Evolutionary conservation across 163 green algal genomes (phyloP), one percentile per base, ranked within the genome.

Genomic region (Scenedesmus sp.): DNA sequence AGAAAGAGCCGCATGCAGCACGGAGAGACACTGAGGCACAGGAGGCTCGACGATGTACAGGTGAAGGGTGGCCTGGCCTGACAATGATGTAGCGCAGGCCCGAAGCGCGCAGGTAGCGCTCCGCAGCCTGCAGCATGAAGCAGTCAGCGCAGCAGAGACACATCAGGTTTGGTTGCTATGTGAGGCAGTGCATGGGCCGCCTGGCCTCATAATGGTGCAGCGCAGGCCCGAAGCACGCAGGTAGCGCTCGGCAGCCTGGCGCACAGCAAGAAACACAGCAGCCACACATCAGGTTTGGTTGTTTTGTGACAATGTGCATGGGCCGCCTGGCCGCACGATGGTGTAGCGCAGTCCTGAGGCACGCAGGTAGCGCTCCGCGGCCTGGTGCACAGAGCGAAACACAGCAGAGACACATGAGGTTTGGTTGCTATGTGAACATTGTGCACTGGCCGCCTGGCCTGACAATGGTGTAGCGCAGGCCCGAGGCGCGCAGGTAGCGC

Each of bases 381-480:
- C 34, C 34, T 46, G 34, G 34, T 46, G 34, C 34, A 46, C 34
- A 46, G 34, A 46, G 34, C 34, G 34, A 46, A 46, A 46, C 34
- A 46, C 34, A 46, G 34, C 34, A 46, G 34, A 46, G 34, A 46
- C 34, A 46, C 34, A 46, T 46, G 34, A 46, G 34, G 34, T 46
- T 46, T 46, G 34, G 34, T 46, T 46, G 34, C 34, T 46, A 46
- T 46, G 34, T 46, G 34, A 46, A 46, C 34, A 46, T 46, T 46
- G 34, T 46, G 34, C 62, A 94, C 4, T 96, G 92, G 0, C 95
- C 95, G 0, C 95, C 95, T 16, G 95, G 94, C 23, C 95, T 88
- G n/a, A 97, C 93, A 64, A 97, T 96, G 54, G 95, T 97, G 89
- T 93, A 97, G 82, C 94, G 89, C 55, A 97, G 89, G 5, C 96